These are phyloP conservation scores for Angophora floribunda DNA, from an alignment of 345 rosid species.

Conservation along the genomic window DNA sequence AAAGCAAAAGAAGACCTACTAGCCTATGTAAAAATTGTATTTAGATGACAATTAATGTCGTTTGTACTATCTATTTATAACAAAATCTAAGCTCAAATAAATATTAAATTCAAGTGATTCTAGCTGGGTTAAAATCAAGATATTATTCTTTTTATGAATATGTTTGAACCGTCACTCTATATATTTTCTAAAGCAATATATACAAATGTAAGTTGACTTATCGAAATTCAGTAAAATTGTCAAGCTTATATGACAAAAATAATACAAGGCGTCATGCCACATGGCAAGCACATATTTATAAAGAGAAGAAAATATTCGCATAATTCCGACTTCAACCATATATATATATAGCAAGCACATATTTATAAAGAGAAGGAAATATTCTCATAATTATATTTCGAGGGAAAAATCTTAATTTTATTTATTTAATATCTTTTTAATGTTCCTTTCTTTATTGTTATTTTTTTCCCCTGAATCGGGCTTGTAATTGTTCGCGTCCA, in stretches of 20 bases:
- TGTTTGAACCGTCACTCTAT: neutral
- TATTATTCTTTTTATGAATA: neutral
- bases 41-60: neutral
- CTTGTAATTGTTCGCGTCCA: neutral
- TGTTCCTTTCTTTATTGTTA: neutral
- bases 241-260: accelerated
- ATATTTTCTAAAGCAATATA: accelerated
- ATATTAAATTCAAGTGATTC: neutral
- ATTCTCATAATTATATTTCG: neutral
- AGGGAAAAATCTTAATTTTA: neutral
- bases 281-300: neutral
- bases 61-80: neutral
- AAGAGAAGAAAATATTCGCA: neutral
- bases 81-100: neutral
- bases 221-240: neutral
- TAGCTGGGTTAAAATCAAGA: accelerated
- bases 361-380: neutral
- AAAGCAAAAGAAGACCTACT: neutral
- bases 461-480: neutral
- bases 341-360: neutral
- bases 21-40: neutral
- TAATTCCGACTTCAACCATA: neutral
- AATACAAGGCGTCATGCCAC: neutral
- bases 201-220: accelerated
- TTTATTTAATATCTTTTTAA: neutral